Conservation (phyloP, 106 monocot genomes). For the Phalaenopsis aphrodite region DNA sequence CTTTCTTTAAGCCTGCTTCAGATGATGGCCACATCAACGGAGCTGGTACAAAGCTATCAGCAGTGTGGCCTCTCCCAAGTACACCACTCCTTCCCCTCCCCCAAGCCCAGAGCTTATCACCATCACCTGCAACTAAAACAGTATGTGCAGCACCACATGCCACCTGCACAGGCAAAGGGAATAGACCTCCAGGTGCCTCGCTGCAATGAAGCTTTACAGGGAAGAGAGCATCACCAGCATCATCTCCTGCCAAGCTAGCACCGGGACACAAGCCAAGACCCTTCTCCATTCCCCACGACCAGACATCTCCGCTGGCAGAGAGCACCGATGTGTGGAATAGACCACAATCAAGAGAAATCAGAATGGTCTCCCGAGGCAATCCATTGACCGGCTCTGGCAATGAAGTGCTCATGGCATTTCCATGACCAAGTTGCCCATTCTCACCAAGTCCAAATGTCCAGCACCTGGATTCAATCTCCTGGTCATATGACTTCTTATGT, state of each 20-base stretch:
- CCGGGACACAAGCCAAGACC: constrained; percentile 74
- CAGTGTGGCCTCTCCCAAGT: constrained; percentile 39
- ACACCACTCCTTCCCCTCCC: constrained; percentile 75
- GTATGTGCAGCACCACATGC: constrained; percentile 80
- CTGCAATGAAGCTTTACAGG: constrained; percentile 29
- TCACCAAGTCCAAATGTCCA: constrained; percentile 86
- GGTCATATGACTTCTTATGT: constrained; percentile 31
- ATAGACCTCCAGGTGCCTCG: constrained; percentile 23
- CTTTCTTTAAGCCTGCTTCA: constrained; percentile 16
- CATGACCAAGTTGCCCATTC: constrained; percentile 80
- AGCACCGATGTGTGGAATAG: constrained; percentile 74
- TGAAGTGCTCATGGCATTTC: constrained; percentile 27
- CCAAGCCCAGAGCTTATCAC: constrained; percentile 78
- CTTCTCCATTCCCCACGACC: constrained; percentile 92
- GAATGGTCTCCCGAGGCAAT: constrained; percentile 35
- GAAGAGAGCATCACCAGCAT: constrained; percentile 55
- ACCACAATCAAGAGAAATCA: constrained; percentile 71
- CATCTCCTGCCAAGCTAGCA: constrained; percentile 34
- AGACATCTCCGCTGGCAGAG: constrained; percentile 53
- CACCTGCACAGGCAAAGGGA: constrained; percentile 41
- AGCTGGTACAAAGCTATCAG: constrained; percentile 55
- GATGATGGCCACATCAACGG: constrained; percentile 49
- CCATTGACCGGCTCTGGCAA: constrained; percentile 37
- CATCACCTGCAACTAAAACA: constrained; percentile 53
- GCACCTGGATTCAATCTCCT: constrained; percentile 49